Evolutionary conservation across 345 rosid species (phyloP).

Genomic region (Psidium friedrichsthalianum): DNA sequence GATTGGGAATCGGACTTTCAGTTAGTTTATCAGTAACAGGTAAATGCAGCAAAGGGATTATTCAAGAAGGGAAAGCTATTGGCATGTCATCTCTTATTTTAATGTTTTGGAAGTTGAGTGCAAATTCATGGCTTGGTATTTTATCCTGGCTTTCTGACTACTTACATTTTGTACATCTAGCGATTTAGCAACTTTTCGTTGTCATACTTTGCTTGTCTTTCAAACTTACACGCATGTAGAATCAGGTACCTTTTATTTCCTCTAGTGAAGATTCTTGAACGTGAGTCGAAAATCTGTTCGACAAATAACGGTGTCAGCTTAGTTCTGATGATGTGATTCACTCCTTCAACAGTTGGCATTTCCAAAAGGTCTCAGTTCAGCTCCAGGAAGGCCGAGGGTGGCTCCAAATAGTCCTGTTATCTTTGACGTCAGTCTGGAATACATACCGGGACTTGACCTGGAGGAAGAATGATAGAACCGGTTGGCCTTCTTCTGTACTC

Average conservation of each 20-base stretch:
- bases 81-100: not conserved
- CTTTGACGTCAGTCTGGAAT: conserved; percentile 89
- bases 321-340: not conserved
- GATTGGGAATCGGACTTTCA: not conserved
- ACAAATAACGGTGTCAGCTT: not conserved
- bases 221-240: not conserved
- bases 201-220: not conserved
- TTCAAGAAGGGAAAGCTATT: not conserved
- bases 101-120: not conserved
- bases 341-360: conserved; percentile 56
- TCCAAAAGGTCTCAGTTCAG: conserved; percentile 79
- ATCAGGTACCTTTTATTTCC: not conserved
- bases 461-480: conserved; percentile 21
- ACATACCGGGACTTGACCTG: conserved; percentile 78
- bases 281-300: not conserved
- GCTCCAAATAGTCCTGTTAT: conserved; percentile 79
- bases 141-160: not conserved
- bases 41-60: not conserved
- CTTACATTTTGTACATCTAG: not conserved
- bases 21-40: not conserved
- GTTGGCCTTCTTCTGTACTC: not conserved
- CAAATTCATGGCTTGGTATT: not conserved
- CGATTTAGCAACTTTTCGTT: not conserved
- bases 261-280: not conserved
- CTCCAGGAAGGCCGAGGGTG: conserved; percentile 97